Evolutionary conservation across 2,329 filamentous ascomycete species (phyloP), one percentile per base, ranked within the genome.

Genomic region (Coniochaeta prunicola): DNA sequence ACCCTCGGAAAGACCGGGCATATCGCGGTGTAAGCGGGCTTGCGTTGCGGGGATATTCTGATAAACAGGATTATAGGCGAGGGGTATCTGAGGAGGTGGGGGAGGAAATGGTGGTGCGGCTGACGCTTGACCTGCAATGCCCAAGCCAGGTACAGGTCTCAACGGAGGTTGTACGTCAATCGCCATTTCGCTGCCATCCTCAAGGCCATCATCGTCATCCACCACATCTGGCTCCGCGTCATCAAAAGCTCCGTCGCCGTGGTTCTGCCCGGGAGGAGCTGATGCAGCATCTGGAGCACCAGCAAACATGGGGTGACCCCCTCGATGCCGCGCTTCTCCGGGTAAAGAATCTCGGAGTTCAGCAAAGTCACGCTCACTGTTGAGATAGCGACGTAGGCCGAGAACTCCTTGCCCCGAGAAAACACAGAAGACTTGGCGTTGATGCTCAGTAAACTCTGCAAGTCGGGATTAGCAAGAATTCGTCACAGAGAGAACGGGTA

Each of bases 341-440:
- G 40, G 54, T 34, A 42, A 33, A 19, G 48, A 19, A 55, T 53
- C 34, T 21, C 73, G 75, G 8, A 77, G 65, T 3, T 76, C 73
- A 42, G 77, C 74, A 58, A 82, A 84, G 34, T 76, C 72, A 0
- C 73, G 70, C 12, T 77, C 74, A 0, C 71, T 76, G 64, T 92
- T 96, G 40, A 99, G 80, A 69, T 92, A 90, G 30, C 87, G 82
- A 45, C 93, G 88, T 28, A 99, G 83, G 42, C 84, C 83, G 45
- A 79, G 78, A 1, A 99, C 93, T 58, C 92, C 92, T 28, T 84
- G 82, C 6, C 94, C 93, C 1, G 92, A 97, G 73, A 99, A 99
- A 58, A 99, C 94, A 69, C 94, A 99, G 71, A 99, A 99, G 8
- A 97, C 91, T 57, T 93, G 88, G 62, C 94, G 86, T 72, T 99